Base-by-base conservation (phyloP, 2,329 filamentous ascomycete genomes). In the Tolypocladium cylindrosporum region DNA sequence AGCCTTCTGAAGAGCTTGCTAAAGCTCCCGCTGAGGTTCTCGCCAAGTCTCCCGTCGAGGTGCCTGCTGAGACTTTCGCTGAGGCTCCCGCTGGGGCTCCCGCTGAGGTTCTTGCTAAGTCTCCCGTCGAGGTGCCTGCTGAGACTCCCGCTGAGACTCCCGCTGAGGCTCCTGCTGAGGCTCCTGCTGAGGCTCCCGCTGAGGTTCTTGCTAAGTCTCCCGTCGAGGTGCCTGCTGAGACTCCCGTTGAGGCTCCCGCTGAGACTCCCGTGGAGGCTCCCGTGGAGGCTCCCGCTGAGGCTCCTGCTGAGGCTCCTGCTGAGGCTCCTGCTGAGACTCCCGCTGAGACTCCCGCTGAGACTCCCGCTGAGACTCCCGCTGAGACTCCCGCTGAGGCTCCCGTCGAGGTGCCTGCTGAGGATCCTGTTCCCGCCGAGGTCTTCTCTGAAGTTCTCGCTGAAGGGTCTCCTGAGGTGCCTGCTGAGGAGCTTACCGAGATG, bases 261-360 rank as follows among this genome's bases (percentile, higher is more conserved):
- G 54, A 58, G 55, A 24, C 50, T 37, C 36, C 51, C 56, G 37
- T n/a, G n/a, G 57, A 64, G 55, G 41, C 57, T 57, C 48, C 55
- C 57, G 57, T n/a, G n/a, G 57, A 64, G 55, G 41, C 57, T 57
- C 48, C 55, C 57, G 57, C 53, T 36, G 48, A 60, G 41, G n/a
- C 8, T 48, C n/a, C 24, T 54, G 34, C 19, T 37, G 19, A 56
- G 40, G 43, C n/a, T 14, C 42, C 31, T 13, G 14, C 8, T 1
- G 31, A 34, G 31, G 31, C 8, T 5, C 7, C 31, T 34, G 31
- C 31, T 34, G 31, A 34, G 6, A 9, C 31, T 34, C 19, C n/a
- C 34, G 27, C 21, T 31, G 50, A 52, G 31, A 9, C 8, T 34
- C 19, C n/a, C 34, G 27, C 16, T 31, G 50, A 52, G n/a, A 2